These are phyloP conservation scores for Fusarium armeniacum DNA, from an alignment of 2,329 filamentous ascomycete genomes.

Conservation along the genomic window DNA sequence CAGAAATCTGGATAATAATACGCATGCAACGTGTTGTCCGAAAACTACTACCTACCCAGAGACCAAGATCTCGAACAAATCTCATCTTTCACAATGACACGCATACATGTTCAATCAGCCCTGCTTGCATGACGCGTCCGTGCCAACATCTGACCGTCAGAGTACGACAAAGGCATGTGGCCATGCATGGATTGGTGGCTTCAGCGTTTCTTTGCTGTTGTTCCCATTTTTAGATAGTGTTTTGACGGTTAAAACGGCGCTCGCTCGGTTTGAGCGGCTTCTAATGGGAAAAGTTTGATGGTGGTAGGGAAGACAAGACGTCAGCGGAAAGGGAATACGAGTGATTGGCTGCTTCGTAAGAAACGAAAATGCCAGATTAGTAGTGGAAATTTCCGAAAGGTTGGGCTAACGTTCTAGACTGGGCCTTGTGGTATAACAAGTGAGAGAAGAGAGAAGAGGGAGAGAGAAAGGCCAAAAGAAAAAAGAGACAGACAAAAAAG, in stretches of 20 bases:
- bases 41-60: background rate
- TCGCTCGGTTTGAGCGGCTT: conserved; percentile 28
- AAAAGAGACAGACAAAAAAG: background rate
- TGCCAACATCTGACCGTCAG: background rate
- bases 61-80: background rate
- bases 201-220: background rate
- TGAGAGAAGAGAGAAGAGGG: background rate
- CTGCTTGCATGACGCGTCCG: conserved; percentile 24
- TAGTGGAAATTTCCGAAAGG: background rate
- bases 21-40: background rate
- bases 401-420: background rate
- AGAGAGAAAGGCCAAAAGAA: too few relatives aligned
- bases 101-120: conserved; percentile 9
- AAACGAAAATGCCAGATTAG: conserved; percentile 9
- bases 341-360: conserved; percentile 19
- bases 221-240: conserved; percentile 9
- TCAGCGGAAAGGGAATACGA: background rate
- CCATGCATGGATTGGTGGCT: background rate
- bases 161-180: background rate
- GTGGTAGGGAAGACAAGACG: conserved; percentile 4
- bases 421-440: background rate
- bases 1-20: background rate
- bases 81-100: background rate
- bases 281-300: conserved; percentile 11
- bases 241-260: conserved; percentile 20